phyloP scores from a whole-genome alignment of 148 eudicot genomes.

The Salicornia ramosissima region DNA sequence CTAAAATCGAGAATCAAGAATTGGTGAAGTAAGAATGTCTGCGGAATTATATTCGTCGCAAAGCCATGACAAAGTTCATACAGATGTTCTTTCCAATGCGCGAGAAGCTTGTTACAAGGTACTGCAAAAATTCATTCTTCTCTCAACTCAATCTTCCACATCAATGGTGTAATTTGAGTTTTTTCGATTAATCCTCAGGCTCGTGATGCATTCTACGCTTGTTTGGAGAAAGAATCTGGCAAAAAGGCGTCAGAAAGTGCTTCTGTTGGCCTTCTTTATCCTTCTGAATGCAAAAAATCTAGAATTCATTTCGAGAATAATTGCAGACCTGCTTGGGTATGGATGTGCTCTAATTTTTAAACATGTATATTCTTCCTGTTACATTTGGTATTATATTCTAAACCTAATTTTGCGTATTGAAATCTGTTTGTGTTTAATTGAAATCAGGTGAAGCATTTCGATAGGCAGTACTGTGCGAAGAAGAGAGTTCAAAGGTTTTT shows the following conservation, averaged over 20 bases:
- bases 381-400: not conserved
- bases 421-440: not conserved
- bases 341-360: not conserved
- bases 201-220: constrained; percentile 72
- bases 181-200: constrained; percentile 31
- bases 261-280: constrained; percentile 73
- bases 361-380: not conserved
- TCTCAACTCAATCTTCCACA: not conserved
- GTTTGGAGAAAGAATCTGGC: constrained; percentile 58
- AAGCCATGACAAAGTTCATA: not conserved
- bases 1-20: no score
- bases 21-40: not conserved
- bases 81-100: constrained; percentile 2
- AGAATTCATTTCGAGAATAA: constrained; percentile 53
- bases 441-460: constrained; percentile 77
- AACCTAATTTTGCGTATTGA: not conserved
- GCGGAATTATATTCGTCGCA: not conserved
- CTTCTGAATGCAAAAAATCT: constrained; percentile 58
- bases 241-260: constrained; percentile 62
- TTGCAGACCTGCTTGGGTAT: constrained; percentile 79
- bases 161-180: not conserved
- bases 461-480: constrained; percentile 63
- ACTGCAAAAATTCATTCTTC: not conserved
- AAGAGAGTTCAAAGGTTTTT: constrained; percentile 62
- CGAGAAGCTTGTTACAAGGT: constrained; percentile 17